These are phyloP conservation scores for Russula foetens DNA, from an alignment of 768 basidiomycete genomes.

Conservation along the genomic window DNA sequence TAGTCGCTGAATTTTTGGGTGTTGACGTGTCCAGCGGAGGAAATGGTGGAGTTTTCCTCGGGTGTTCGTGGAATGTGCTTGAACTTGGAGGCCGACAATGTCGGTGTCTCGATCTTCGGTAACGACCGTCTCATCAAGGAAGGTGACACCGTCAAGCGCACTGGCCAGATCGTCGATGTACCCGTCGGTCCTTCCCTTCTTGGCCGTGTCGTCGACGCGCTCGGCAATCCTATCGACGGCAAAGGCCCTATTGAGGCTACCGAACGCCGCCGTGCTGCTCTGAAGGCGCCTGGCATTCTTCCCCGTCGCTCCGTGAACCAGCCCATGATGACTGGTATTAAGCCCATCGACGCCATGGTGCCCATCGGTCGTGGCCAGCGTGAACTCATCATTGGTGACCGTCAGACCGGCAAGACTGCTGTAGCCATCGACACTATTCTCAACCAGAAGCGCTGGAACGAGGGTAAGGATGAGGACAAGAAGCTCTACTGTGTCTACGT, in stretches of 20 bases:
- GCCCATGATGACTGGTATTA: constrained; percentile 99
- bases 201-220: constrained; percentile 98
- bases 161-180: constrained; percentile 99
- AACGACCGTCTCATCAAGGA: constrained; percentile 98
- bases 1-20: constrained; percentile 17
- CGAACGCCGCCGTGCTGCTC: constrained; percentile 93
- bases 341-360: constrained; percentile 99
- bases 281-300: constrained; percentile 98
- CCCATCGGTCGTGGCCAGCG: constrained; percentile 99
- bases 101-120: constrained; percentile 99
- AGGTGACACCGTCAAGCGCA: constrained; percentile 99
- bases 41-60: constrained; percentile 99
- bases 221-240: constrained; percentile 99
- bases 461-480: constrained; percentile 92
- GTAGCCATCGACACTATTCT: constrained; percentile 99
- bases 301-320: constrained; percentile 99
- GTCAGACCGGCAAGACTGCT: constrained; percentile 99
- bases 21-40: constrained; percentile 62
- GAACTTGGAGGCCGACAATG: constrained; percentile 99
- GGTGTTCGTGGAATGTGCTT: constrained; percentile 99
- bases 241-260: constrained; percentile 93
- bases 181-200: constrained; percentile 96
- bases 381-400: constrained; percentile 99
- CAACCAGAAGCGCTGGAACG: constrained; percentile 99
- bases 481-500: constrained; percentile 99